phyloP scores from a whole-genome alignment of 2,329 filamentous ascomycete species.

The Alternaria longipes region DNA sequence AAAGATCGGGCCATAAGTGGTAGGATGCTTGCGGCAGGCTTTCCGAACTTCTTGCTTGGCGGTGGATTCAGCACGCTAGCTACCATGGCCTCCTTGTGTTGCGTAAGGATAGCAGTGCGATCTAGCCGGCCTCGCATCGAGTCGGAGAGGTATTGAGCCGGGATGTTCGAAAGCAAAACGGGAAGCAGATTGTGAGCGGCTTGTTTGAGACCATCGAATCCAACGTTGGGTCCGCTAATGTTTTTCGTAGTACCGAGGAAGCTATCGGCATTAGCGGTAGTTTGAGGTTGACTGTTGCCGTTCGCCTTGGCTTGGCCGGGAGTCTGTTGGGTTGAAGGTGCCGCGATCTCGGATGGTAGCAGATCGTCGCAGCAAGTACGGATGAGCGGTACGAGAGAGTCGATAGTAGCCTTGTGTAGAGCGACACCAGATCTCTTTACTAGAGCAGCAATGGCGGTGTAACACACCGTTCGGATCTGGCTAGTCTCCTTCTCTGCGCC shows the following conservation, averaged over 20 bases:
- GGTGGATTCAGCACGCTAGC: slow-evolving; percentile 83
- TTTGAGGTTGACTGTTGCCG: slow-evolving; percentile 43
- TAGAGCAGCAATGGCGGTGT: slow-evolving; percentile 66
- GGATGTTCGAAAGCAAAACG: slow-evolving; percentile 68
- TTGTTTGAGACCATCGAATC: slow-evolving; percentile 59
- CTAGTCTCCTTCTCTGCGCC: slow-evolving; percentile 60
- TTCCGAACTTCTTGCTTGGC: slow-evolving; percentile 67
- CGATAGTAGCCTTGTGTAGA: slow-evolving; percentile 71
- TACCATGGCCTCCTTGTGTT: slow-evolving; percentile 76
- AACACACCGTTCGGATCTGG: slow-evolving; percentile 68
- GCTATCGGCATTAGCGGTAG: slow-evolving; percentile 72
- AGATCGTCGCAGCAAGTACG: slow-evolving; percentile 79
- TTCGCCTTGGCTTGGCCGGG: slow-evolving; percentile 53
- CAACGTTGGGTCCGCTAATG: slow-evolving; percentile 41
- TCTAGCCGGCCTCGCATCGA: slow-evolving; percentile 79
- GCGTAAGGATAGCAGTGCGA: slow-evolving; percentile 77
- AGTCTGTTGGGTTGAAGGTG: slow-evolving; percentile 50
- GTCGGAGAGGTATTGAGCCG: slow-evolving; percentile 73
- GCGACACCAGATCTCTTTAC: slow-evolving; percentile 71
- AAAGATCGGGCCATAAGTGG: slow-evolving; percentile 78
- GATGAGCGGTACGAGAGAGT: slow-evolving; percentile 69
- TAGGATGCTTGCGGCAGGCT: slow-evolving; percentile 75
- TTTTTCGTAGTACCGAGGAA: slow-evolving; percentile 64
- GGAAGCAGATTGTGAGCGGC: slow-evolving; percentile 72
- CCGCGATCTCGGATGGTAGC: slow-evolving; percentile 57